Conservation (phyloP, 2,329 filamentous ascomycete genomes). For the Hypoxylon sp. region DNA sequence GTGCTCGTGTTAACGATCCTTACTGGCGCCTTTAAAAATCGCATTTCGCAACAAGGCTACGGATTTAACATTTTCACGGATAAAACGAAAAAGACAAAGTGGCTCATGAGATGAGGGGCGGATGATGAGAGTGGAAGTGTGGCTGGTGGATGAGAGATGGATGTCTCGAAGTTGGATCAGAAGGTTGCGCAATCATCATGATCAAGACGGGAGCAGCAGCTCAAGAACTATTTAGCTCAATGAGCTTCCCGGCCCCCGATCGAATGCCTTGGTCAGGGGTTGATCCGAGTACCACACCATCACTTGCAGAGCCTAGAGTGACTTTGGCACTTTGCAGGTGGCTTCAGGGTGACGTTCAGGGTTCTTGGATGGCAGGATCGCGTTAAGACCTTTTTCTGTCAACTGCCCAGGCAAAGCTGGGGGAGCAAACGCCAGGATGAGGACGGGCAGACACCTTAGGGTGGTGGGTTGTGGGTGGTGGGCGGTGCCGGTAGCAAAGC, state of each 20-base stretch:
- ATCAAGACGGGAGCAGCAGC: constrained; percentile 22
- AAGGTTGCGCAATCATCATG: constrained; percentile 34
- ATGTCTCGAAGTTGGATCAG: constrained; percentile 27
- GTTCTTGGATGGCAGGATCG: constrained; percentile 18
- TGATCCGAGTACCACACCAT: constrained; percentile 46
- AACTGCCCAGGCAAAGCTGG: constrained; percentile 10
- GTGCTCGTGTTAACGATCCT: constrained; percentile 1
- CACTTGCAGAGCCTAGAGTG: constrained; percentile 41
- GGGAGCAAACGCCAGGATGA: constrained; percentile 6
- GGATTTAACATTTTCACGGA: constrained; percentile 22
- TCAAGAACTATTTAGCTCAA: constrained; percentile 38
- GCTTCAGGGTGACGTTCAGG: neutral
- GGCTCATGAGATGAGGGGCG: constrained; percentile 30
- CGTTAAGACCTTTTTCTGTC: constrained; percentile 28
- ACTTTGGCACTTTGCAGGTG: constrained; percentile 27
- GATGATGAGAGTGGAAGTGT: constrained; percentile 23
- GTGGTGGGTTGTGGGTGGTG: constrained; percentile 8
- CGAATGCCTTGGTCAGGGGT: constrained; percentile 39
- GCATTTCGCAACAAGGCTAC: constrained; percentile 18
- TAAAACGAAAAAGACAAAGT: constrained; percentile 35
- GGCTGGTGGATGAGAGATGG: constrained; percentile 22
- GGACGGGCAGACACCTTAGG: constrained; percentile 6
- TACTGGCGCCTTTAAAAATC: neutral
- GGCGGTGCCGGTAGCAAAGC: constrained; percentile 17
- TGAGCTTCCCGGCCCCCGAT: constrained; percentile 41